Evolutionary conservation across 306 rosid genomes (phyloP).

Genomic region (Dryas drummondii): DNA sequence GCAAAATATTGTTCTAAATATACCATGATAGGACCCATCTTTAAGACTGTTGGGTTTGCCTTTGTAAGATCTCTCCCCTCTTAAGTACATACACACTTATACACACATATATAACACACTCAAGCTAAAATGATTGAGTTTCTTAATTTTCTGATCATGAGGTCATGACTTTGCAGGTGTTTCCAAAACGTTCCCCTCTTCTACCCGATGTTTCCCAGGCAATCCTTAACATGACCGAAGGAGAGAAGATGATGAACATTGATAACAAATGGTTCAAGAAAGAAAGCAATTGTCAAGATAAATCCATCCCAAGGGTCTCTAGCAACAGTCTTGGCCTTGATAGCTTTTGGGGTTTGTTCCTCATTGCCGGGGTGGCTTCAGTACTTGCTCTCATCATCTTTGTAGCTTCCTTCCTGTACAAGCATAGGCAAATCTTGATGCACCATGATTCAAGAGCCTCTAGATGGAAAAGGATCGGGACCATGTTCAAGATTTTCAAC

Average conservation of each 20-base stretch:
- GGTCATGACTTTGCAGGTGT: slow-evolving; percentile 24
- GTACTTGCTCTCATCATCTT: slow-evolving; percentile 35
- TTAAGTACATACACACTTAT: no score
- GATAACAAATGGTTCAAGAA: slow-evolving; percentile 43
- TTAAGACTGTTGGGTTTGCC: slow-evolving; percentile 52
- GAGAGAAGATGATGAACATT: slow-evolving; percentile 44
- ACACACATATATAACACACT: no score
- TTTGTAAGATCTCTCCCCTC: slow-evolving; percentile 41
- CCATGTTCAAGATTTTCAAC: slow-evolving; percentile 28
- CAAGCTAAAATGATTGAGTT: no score
- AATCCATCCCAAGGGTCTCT: slow-evolving; percentile 22
- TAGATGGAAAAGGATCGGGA: slow-evolving; percentile 22
- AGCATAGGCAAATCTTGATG: slow-evolving; percentile 34
- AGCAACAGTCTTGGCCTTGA: slow-evolving; percentile 50
- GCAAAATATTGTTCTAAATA: slow-evolving; percentile 44
- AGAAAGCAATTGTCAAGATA: slow-evolving; percentile 19
- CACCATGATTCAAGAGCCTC: slow-evolving; percentile 19
- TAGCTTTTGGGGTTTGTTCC: slow-evolving; percentile 74
- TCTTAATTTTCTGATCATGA: no score
- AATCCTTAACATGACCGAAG: slow-evolving; percentile 51
- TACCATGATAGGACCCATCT: slow-evolving; percentile 47
- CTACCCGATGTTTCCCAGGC: slow-evolving; percentile 60
- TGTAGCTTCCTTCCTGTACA: slow-evolving; percentile 32
- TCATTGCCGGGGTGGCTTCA: slow-evolving; percentile 45
- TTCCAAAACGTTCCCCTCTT: slow-evolving; percentile 59